Percentiles rank a stretch among this genome's conserved stretches.
These are phyloP conservation scores for Nakataea oryzae DNA, from an alignment of 2,329 filamentous ascomycete genomes.

Conservation along the genomic window DNA sequence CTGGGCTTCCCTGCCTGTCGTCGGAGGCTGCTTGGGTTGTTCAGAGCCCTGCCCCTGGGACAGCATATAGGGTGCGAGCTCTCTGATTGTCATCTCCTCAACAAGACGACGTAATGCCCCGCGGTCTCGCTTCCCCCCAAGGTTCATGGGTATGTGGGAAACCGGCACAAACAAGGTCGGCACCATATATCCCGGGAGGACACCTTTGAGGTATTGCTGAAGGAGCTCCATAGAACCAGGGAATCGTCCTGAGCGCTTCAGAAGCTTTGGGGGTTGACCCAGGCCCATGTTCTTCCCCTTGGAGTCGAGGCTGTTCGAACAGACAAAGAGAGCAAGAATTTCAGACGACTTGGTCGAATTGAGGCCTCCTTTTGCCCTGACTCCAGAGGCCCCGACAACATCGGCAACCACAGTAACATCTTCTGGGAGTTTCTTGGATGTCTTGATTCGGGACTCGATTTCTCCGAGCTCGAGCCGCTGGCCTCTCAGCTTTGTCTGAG, in stretches of 20 bases:
- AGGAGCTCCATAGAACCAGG: conserved; percentile 26
- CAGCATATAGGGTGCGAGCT: too few relatives aligned
- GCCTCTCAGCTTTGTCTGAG: background rate
- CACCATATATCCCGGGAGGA: conserved; percentile 31
- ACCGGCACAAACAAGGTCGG: conserved; percentile 38
- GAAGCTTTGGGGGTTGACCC: conserved; percentile 8
- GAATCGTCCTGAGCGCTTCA: conserved; percentile 25
- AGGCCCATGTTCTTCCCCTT: conserved; percentile 7
- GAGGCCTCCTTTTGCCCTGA: conserved; percentile 22
- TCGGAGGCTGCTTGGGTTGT: too few relatives aligned
- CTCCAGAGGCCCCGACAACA: too few relatives aligned
- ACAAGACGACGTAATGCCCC: too few relatives aligned
- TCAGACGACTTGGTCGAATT: conserved; percentile 24
- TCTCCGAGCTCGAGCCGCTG: background rate
- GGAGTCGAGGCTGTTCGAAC: conserved; percentile 33
- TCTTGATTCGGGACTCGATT: background rate
- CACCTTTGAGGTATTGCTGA: conserved; percentile 29
- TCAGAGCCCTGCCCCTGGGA: too few relatives aligned
- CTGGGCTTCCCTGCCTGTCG: too few relatives aligned
- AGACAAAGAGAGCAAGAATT: conserved; percentile 36
- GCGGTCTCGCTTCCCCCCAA: too few relatives aligned
- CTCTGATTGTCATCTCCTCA: too few relatives aligned
- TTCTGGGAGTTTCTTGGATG: background rate
- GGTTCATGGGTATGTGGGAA: conserved; percentile 31
- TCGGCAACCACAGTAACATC: background rate